These are phyloP conservation scores for Schizosaccharomyces osmophilus DNA, from an alignment of 805 yeast genomes.

Conservation along the genomic window DNA sequence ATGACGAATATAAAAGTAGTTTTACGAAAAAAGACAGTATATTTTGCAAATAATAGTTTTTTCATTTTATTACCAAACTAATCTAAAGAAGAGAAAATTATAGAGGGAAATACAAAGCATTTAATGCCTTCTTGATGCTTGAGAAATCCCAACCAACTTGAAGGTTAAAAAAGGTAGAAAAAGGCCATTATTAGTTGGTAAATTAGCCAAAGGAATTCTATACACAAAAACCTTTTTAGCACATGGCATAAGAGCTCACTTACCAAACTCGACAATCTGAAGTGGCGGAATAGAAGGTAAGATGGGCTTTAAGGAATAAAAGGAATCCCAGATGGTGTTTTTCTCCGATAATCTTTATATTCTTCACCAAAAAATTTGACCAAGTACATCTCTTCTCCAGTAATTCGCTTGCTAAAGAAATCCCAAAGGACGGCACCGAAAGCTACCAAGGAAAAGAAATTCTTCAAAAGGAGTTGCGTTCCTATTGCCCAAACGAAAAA, in stretches of 20 bases:
- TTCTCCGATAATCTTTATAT: conserved; percentile 28
- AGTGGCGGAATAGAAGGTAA: not conserved
- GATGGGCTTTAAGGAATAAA: conserved; percentile 17
- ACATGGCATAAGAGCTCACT: too few relatives aligned
- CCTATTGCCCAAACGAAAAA: conserved; percentile 89
- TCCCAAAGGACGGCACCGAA: conserved; percentile 36
- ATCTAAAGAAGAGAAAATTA: too few relatives aligned
- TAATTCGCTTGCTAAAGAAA: conserved; percentile 48
- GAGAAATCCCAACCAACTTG: not conserved
- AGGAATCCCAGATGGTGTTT: conserved; percentile 40
- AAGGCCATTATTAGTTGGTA: not conserved
- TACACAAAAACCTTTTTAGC: too few relatives aligned
- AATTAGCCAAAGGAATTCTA: too few relatives aligned
- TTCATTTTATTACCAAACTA: too few relatives aligned
- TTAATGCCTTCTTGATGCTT: too few relatives aligned
- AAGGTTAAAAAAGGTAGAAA: not conserved
- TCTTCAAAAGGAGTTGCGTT: conserved; percentile 44
- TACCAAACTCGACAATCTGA: too few relatives aligned
- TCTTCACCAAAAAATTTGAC: conserved; percentile 45
- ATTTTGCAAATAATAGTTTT: too few relatives aligned
- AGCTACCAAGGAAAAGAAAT: conserved; percentile 30
- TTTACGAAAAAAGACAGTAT: too few relatives aligned
- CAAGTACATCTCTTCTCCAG: conserved; percentile 41
- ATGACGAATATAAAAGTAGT: too few relatives aligned
- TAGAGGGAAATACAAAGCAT: too few relatives aligned